These are phyloP conservation scores for Acanthamoeba lenticulata DNA, from an alignment of 208 protist species.

Conservation along the genomic window DNA sequence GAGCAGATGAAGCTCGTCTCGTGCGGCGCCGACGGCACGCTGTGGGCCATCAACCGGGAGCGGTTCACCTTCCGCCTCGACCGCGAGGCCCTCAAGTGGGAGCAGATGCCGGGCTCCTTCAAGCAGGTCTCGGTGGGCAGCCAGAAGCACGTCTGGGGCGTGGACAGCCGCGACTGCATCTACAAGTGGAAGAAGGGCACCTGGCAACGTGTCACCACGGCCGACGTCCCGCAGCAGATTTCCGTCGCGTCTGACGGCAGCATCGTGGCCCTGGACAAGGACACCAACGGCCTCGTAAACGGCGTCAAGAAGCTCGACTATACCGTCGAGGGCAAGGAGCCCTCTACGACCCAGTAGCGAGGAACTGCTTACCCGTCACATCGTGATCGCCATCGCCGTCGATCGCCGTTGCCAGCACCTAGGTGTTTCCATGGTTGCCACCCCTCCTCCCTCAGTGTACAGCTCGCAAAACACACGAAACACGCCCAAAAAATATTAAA, in stretches of 20 bases:
- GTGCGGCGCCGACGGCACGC: background rate
- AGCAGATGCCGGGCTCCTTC: conserved; percentile 57
- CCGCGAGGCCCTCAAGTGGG: background rate
- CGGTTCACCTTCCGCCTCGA: conserved; percentile 34
- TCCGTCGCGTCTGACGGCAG: conserved; percentile 10
- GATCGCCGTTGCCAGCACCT: too few species aligned
- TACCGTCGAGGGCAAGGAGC: background rate
- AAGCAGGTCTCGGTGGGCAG: conserved; percentile 54
- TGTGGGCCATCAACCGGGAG: conserved; percentile 32
- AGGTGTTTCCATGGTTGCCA: too few species aligned
- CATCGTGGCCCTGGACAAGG: conserved; percentile 31
- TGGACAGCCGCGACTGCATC: conserved; percentile 23
- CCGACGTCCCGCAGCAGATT: conserved; percentile 7
- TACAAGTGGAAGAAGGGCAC: conserved; percentile 39
- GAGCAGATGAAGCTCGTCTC: conserved; percentile 21
- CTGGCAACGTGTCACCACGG: background rate
- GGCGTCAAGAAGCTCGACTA: background rate
- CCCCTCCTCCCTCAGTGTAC: too few species aligned
- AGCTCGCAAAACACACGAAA: too few species aligned
- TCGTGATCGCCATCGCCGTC: too few species aligned
- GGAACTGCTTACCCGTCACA: too few species aligned
- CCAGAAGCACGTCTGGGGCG: conserved; percentile 23
- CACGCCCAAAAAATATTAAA: too few species aligned
- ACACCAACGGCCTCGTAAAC: background rate
- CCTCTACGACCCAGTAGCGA: too few species aligned